These are phyloP conservation scores for Epichloe sylvatica DNA, from an alignment of 2,329 filamentous ascomycete species.

Conservation along the genomic window DNA sequence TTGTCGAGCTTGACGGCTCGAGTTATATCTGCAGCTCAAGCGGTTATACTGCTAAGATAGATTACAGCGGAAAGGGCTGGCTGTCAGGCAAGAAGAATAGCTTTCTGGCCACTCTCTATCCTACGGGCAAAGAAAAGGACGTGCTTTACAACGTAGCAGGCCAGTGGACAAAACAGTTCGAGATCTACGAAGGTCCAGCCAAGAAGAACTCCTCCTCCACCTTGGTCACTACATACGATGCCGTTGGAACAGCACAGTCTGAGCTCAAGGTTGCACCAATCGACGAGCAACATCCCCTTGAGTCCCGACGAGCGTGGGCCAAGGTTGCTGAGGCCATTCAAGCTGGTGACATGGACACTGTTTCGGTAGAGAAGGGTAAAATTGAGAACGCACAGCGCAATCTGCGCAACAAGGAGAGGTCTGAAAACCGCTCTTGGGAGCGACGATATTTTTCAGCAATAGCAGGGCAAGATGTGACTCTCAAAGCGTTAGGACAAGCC, in stretches of 20 bases:
- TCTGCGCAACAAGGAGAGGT: constrained; percentile 57
- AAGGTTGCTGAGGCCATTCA: constrained; percentile 72
- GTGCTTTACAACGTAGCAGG: constrained; percentile 70
- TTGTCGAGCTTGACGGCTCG: constrained; percentile 75
- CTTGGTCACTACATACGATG: constrained; percentile 46
- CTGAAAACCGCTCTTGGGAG: constrained; percentile 66
- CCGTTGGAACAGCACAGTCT: constrained; percentile 43
- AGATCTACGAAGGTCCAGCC: constrained; percentile 52
- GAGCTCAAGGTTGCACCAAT: constrained; percentile 58
- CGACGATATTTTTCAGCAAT: constrained; percentile 62
- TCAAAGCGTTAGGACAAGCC: constrained; percentile 29
- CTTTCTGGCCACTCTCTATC: constrained; percentile 62
- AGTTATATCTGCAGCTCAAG: constrained; percentile 78
- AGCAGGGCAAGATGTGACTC: constrained; percentile 30
- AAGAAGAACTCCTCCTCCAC: constrained; percentile 35
- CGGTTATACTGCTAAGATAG: constrained; percentile 78
- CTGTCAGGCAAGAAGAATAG: constrained; percentile 91
- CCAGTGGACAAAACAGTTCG: constrained; percentile 78
- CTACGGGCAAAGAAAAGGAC: constrained; percentile 56
- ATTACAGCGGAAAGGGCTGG: constrained; percentile 91
- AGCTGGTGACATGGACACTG: constrained; percentile 70
- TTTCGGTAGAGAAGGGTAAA: constrained; percentile 65
- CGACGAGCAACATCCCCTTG: constrained; percentile 71
- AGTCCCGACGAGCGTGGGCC: constrained; percentile 77
- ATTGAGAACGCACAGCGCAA: constrained; percentile 80